Conservation (phyloP, 78 protist species). For the Isochrysis galbana region DNA sequence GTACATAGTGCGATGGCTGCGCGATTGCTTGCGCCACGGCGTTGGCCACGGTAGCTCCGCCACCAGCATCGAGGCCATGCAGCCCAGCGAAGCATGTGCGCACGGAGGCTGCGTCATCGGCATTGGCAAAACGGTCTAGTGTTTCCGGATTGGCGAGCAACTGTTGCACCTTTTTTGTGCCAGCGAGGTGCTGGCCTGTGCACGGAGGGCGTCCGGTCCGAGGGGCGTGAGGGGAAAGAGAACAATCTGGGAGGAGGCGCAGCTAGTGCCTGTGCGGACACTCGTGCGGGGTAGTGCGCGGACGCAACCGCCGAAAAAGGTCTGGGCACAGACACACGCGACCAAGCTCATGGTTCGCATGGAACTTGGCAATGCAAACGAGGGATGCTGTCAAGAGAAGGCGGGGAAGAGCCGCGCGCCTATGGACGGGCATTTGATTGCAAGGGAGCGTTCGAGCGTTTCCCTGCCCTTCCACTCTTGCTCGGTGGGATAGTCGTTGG, state of each 20-base stretch:
- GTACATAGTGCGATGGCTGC: slow-evolving; percentile 68
- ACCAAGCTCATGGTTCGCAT: too few relatives aligned
- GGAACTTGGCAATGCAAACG: too few relatives aligned
- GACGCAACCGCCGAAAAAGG: too few relatives aligned
- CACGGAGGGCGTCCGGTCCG: too few relatives aligned
- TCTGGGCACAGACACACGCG: too few relatives aligned
- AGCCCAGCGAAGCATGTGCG: slow-evolving; percentile 20
- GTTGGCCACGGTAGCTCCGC: neutral
- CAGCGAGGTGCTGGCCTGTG: neutral
- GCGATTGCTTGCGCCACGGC: slow-evolving; percentile 49
- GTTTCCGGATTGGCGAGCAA: slow-evolving; percentile 54
- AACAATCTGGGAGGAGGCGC: too few relatives aligned
- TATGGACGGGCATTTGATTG: slow-evolving; percentile 87
- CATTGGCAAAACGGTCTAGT: slow-evolving; percentile 50
- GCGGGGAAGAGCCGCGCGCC: slow-evolving; percentile 80
- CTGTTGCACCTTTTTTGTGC: slow-evolving; percentile 73
- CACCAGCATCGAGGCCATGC: neutral
- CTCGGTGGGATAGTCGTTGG: slow-evolving; percentile 77
- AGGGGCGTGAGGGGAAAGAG: too few relatives aligned
- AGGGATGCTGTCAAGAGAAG: too few relatives aligned
- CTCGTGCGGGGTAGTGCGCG: too few relatives aligned
- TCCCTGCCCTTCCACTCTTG: slow-evolving; percentile 82
- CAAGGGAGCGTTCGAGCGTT: slow-evolving; percentile 66
- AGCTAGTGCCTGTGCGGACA: too few relatives aligned
- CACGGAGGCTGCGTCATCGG: neutral